Percentiles rank a stretch among this genome's conserved stretches.
phyloP scores from a whole-genome alignment of 2,329 filamentous ascomycete genomes.

The Fusarium acutatum region DNA sequence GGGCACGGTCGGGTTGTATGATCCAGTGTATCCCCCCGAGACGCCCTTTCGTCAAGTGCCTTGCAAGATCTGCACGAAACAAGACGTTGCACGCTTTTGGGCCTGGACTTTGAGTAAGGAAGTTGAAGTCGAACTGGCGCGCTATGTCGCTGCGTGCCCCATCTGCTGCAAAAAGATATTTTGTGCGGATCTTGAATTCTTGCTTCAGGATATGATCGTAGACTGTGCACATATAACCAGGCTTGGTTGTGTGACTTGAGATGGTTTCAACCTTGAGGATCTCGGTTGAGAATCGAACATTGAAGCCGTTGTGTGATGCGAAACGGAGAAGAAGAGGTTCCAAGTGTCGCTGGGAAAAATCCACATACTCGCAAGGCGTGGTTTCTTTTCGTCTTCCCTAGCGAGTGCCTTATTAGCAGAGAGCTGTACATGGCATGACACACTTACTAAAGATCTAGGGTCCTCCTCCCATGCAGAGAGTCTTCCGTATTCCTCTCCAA shows the following conservation, averaged over 20 bases:
- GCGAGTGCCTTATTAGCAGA: accelerated
- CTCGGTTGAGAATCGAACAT: not conserved
- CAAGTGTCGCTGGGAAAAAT: not conserved
- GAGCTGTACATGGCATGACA: accelerated
- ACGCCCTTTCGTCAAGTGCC: accelerated
- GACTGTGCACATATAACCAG: not conserved
- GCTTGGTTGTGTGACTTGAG: accelerated
- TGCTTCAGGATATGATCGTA: not conserved
- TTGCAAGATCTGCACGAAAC: not conserved
- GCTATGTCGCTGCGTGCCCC: not conserved
- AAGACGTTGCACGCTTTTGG: not conserved
- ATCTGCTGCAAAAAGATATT: not conserved
- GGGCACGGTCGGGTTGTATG: not conserved
- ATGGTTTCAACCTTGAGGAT: accelerated
- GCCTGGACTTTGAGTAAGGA: not conserved
- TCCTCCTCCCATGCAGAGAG: not conserved
- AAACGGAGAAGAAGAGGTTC: not conserved
- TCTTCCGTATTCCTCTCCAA: not conserved
- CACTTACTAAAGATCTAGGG: accelerated
- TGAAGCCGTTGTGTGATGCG: not conserved
- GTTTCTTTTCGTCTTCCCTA: not conserved
- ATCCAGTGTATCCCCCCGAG: not conserved
- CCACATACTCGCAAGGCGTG: not conserved
- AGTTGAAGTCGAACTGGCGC: not conserved
- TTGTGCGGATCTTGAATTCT: not conserved